Evolutionary conservation across 257 asterid species (phyloP).

Genomic region (Hygrophila difformis): DNA sequence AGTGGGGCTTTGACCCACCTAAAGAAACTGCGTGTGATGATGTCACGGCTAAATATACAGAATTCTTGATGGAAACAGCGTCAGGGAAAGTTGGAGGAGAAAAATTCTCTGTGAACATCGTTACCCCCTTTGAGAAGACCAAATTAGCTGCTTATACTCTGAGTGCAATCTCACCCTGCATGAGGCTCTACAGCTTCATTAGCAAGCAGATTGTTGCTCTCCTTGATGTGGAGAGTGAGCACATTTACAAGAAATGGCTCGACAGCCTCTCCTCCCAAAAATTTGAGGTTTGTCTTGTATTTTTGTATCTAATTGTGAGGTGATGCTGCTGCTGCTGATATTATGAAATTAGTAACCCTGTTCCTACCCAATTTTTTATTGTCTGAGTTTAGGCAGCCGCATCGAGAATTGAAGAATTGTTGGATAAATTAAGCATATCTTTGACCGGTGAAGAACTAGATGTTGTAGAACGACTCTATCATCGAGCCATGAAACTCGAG

Average conservation of each 20-base stretch:
- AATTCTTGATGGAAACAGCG: slow-evolving; percentile 60
- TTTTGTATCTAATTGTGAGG: slow-evolving; percentile 1
- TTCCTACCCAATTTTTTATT: slow-evolving; percentile 14
- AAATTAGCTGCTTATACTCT: slow-evolving; percentile 60
- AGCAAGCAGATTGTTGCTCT: slow-evolving; percentile 40
- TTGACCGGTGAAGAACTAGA: slow-evolving; percentile 66
- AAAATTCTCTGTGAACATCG: slow-evolving; percentile 39
- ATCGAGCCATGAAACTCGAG: slow-evolving; percentile 53
- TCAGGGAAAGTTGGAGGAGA: slow-evolving; percentile 54
- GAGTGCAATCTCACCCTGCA: slow-evolving; percentile 61
- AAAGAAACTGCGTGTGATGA: slow-evolving; percentile 28
- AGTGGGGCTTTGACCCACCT: slow-evolving; percentile 66
- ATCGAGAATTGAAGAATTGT: slow-evolving; percentile 51
- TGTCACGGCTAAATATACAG: slow-evolving; percentile 41
- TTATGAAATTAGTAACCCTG: not conserved
- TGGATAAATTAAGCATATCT: slow-evolving; percentile 48
- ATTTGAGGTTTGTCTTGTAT: slow-evolving; percentile 39
- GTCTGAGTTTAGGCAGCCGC: slow-evolving; percentile 44
- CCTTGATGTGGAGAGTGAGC: slow-evolving; percentile 25
- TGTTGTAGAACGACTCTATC: slow-evolving; percentile 56
- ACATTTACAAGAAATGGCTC: slow-evolving; percentile 57
- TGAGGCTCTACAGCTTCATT: slow-evolving; percentile 53
- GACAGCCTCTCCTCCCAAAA: slow-evolving; percentile 38
- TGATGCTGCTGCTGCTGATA: slow-evolving; percentile 3
- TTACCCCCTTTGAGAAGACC: slow-evolving; percentile 65